phyloP scores from a whole-genome alignment of 805 yeast genomes.

The Naumovozyma baii region DNA sequence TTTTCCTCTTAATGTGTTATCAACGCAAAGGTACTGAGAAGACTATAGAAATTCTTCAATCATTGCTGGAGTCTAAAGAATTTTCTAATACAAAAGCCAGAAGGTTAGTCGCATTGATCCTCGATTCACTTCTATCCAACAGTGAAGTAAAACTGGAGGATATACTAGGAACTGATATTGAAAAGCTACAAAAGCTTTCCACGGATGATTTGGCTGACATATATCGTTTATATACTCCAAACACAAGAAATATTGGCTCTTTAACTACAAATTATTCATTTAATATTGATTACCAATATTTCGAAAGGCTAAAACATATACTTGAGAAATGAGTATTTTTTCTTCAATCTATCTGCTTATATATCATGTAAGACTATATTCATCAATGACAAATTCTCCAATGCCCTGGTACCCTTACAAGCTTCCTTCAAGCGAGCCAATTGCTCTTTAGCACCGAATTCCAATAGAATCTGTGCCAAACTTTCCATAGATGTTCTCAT shows the following conservation, averaged over 20 bases:
- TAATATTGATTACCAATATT: neutral
- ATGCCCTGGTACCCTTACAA: neutral
- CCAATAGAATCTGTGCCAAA: conserved; percentile 16
- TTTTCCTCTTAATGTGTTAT: neutral
- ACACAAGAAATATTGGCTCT: neutral
- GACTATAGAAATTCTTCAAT: neutral
- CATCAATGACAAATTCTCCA: neutral
- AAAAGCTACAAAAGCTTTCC: too few species aligned
- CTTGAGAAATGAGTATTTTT: too few species aligned
- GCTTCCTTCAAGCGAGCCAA: neutral
- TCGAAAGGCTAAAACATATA: neutral
- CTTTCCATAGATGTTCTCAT: conserved; percentile 11
- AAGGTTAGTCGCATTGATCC: too few species aligned
- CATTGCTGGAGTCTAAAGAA: too few species aligned
- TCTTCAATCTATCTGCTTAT: neutral
- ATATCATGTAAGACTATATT: neutral
- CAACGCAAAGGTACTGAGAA: neutral
- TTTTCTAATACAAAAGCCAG: too few species aligned
- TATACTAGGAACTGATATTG: too few species aligned
- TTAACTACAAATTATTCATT: neutral
- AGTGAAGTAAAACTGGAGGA: too few species aligned
- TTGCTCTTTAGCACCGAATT: conserved; percentile 3
- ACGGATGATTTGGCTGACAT: neutral
- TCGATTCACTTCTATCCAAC: too few species aligned
- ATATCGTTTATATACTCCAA: neutral